A percentile compares a stretch with the other conserved stretches of the same genome.
These are phyloP conservation scores for Fusarium xyrophilum DNA, from an alignment of 2,329 filamentous ascomycete species.

Conservation along the genomic window DNA sequence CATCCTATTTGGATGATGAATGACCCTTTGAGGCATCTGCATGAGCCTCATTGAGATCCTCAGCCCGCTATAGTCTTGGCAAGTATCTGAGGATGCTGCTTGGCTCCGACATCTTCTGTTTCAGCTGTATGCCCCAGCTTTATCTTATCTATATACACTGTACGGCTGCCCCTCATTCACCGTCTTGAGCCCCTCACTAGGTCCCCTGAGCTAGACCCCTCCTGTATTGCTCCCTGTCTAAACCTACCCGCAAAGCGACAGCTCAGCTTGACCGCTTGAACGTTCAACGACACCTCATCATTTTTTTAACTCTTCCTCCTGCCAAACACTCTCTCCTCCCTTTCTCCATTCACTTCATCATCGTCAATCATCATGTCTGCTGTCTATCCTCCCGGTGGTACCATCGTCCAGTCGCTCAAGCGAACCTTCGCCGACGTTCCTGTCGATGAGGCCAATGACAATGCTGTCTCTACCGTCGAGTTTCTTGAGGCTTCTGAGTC, in stretches of 20 bases:
- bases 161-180: conserved; percentile 39
- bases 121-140: background rate
- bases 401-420: conserved; percentile 86
- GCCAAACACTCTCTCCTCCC: conserved; percentile 10
- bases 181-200: conserved; percentile 33
- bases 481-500: conserved; percentile 93
- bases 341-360: conserved; percentile 5
- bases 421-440: conserved; percentile 85
- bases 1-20: too few relatives aligned
- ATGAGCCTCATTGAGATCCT: background rate
- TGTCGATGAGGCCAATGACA: conserved; percentile 73
- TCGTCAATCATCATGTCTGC: conserved; percentile 56
- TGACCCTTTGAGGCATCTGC: background rate
- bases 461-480: conserved; percentile 80
- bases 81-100: background rate
- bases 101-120: background rate
- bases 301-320: conserved; percentile 24
- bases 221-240: conserved; percentile 24
- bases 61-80: background rate
- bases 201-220: conserved; percentile 35
- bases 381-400: conserved; percentile 68
- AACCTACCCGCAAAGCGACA: conserved; percentile 34
- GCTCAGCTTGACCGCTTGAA: conserved; percentile 41
- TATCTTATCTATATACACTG: conserved; percentile 41
- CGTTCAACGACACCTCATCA: conserved; percentile 29